Percentiles rank a stretch among this genome's conserved stretches.
These are phyloP conservation scores for Scedosporium minutisporum DNA, from an alignment of 2,329 filamentous ascomycete genomes.

Conservation along the genomic window DNA sequence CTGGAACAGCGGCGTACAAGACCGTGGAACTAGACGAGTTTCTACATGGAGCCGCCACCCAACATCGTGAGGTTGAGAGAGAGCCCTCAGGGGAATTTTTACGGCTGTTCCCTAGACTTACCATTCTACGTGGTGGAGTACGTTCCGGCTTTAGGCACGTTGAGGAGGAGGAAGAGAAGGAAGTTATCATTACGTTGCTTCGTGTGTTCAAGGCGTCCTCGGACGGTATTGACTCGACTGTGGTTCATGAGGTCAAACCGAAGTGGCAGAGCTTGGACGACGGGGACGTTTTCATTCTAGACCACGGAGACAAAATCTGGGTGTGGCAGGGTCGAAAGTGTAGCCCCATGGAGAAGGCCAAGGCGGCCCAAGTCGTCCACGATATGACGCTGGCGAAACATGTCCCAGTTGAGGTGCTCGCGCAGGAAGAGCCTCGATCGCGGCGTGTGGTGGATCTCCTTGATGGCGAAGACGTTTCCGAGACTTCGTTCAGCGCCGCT, in stretches of 20 bases:
- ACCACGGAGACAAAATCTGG: conserved; percentile 55
- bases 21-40: conserved; percentile 63
- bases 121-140: conserved; percentile 52
- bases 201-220: conserved; percentile 50
- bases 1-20: conserved; percentile 60
- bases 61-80: conserved; percentile 55
- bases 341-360: conserved; percentile 60
- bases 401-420: conserved; percentile 54
- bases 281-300: conserved; percentile 55
- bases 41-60: conserved; percentile 48
- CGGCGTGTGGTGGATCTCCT: conserved; percentile 46
- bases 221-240: conserved; percentile 29
- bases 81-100: conserved; percentile 51
- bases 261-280: conserved; percentile 54
- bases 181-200: conserved; percentile 41
- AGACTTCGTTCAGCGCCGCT: neutral
- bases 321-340: conserved; percentile 59
- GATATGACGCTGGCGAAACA: conserved; percentile 56
- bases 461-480: conserved; percentile 29
- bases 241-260: conserved; percentile 53
- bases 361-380: conserved; percentile 57
- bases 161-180: conserved; percentile 30
- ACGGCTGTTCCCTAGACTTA: conserved; percentile 48
- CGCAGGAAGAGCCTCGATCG: conserved; percentile 48
- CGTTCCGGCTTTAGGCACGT: conserved; percentile 55